Evolutionary conservation across 179 eudicot species (phyloP), one percentile per base, ranked within the genome.

Genomic region (Amaranthus tricolor): DNA sequence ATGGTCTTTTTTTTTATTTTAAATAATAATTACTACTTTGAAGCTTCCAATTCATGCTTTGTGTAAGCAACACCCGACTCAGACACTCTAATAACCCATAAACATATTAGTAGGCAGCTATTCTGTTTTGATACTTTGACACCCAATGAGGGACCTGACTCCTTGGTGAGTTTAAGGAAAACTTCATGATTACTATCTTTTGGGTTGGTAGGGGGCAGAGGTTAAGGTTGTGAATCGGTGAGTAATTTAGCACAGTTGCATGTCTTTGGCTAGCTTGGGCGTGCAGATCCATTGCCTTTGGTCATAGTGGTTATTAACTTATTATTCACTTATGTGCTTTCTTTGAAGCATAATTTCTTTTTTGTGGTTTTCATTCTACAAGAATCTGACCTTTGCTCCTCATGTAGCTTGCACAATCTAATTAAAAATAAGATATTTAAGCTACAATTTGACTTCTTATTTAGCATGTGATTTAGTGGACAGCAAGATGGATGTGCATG

Each of bases 401-500:
- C 31, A 7, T 21, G n/a, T 11, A 40, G 12, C 14, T 40, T 24
- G 40, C 40, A 2, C 40, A 2, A 62, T 31, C 14, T 13, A 3
- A 16, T 62, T 62, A 7, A 12, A 31, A 13, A 62, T 10, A 62
- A 40, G 48, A 0, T 12, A 62, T 31, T 62, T 7, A 31, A 62
- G 47, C 66, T 62, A 7, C n/a, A 15, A 24, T 24, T 24, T 62
- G 66, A 31, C 13, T 6, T 31, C 65, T 60, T 62, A 31, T 62
- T 47, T 31, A 24, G 66, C 66, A 62, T 5, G 43, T 24, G 47
- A 62, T 40, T 6, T 6, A 19, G 66, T 62, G 66, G 66, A 62
- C 66, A 12, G 66, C 66, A 31, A 62, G 47, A 45, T 62, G 7
- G 47, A 24, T 62, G n/a, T 62, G 66, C 40, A 24, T 62, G 66